Evolutionary conservation across 257 asterid species (phyloP).

Genomic region (Nicotiana attenuata): DNA sequence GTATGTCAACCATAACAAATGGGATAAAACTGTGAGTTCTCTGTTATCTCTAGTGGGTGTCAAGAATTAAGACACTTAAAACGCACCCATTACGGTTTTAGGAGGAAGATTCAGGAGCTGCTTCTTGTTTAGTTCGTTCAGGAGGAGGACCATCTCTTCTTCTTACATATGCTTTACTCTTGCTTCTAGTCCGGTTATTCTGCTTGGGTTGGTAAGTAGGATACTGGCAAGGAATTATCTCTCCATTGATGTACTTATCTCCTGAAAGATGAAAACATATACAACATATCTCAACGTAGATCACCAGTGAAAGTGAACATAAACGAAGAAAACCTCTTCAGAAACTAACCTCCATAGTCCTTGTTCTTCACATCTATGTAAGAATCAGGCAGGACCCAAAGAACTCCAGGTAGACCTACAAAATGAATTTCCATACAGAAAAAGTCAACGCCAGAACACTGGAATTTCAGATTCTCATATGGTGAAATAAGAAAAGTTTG

Average conservation of each 20-base stretch:
- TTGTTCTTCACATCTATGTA: constrained; percentile 95
- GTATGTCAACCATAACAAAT: not conserved
- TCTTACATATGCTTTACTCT: constrained; percentile 94
- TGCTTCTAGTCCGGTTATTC: constrained; percentile 49
- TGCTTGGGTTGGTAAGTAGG: constrained; percentile 96
- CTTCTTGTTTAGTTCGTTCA: constrained; percentile 62
- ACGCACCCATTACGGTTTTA: constrained; percentile 17
- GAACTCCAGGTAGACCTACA: constrained; percentile 91
- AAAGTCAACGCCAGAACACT: not conserved
- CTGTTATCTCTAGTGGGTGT: not conserved
- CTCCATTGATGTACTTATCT: constrained; percentile 90
- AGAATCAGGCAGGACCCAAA: constrained; percentile 98
- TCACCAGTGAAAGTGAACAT: not conserved
- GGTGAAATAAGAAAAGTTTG: not conserved
- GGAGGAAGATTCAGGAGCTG: constrained; percentile 58
- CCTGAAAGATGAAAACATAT: constrained; percentile 30
- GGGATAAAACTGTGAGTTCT: not conserved
- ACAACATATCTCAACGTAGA: not conserved
- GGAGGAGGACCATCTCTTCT: constrained; percentile 93
- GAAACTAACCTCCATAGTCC: constrained; percentile 88
- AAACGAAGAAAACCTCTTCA: not conserved
- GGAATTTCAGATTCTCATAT: not conserved
- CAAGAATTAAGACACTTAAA: not conserved
- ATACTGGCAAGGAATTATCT: constrained; percentile 86
- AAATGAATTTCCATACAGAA: not conserved